Base-by-base conservation (phyloP, 768 basidiomycete species). In the Collybia sordida region DNA sequence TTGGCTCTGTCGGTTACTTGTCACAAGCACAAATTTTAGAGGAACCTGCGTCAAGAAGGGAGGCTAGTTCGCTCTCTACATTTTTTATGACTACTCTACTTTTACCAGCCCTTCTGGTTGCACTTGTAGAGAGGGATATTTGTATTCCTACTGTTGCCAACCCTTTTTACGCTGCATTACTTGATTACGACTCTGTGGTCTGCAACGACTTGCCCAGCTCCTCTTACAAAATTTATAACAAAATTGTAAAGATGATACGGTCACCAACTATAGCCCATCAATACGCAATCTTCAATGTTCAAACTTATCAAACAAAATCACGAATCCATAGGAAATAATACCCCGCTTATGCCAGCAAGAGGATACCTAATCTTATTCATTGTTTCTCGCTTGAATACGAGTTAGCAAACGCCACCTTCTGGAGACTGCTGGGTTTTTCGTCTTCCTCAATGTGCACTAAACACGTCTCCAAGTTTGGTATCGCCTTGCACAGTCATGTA, bases 91-190 rank as follows among this genome's bases (percentile, higher is more conserved):
- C 81, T 6, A 94, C 92, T 1, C 73, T 90, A 5, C 75, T 97
- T 0, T 77, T 96, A 0, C 93, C 93, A 2, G 75, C 80, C 23
- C 71, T 96, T 3, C 81, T 97, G 14, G 82, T 88, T 21, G 86
- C 90, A 0, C 93, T 93, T 0, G 74, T 79, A n/a, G 93, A 94
- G 62, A 79, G 93, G 28, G 90, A 94, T 55, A 91, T 97, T 36
- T 86, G 94, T n/a, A 81, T 97, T 55, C 73, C 97, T 62, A 85
- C 85, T 49, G 75, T 93, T 36, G 79, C 94, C 62, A 93, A 93
- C 51, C 93, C 93, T 2, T 91, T 92, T 57, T 97, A 96, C 58
- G 85, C 92, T 2, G 91, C 94, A 62, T 47, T 3, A 45, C 42
- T 14, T 47, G 37, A 17, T 45, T 55, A 1, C 51, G 47, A 2